Evolutionary conservation across 73 alveolate genomes (phyloP).

Genomic region (Paramecium pentaurelia): DNA sequence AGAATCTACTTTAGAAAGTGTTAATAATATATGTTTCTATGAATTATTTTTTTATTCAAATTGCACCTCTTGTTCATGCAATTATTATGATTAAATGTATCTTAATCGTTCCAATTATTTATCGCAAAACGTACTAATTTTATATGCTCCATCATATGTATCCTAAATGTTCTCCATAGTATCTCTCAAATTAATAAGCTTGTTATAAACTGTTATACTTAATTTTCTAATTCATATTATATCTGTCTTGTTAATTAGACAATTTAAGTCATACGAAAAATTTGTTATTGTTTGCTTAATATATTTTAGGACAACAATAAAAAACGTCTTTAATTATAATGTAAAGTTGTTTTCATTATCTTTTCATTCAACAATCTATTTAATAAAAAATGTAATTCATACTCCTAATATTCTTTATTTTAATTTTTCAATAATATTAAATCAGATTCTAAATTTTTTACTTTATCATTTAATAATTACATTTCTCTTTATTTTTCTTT

Average conservation of each 20-base stretch:
- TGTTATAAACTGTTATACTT: neutral
- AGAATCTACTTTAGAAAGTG: neutral
- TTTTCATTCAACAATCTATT: neutral
- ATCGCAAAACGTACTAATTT: neutral
- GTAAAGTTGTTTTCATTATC: neutral
- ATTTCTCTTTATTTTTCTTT: constrained; percentile 18
- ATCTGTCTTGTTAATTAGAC: constrained; percentile 11
- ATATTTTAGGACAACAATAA: neutral
- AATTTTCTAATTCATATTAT: constrained; percentile 18
- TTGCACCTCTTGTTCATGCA: neutral
- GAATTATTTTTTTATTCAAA: constrained; percentile 5
- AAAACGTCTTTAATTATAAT: neutral
- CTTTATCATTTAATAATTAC: neutral
- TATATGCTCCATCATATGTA: neutral
- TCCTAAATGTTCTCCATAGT: neutral
- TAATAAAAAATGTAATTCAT: neutral
- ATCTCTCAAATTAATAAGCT: constrained; percentile 7
- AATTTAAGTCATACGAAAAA: neutral
- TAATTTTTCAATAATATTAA: neutral
- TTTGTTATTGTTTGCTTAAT: neutral
- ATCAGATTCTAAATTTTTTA: neutral
- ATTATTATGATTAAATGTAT: constrained; percentile 27
- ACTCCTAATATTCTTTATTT: neutral
- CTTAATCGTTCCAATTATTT: neutral
- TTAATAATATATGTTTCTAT: neutral